Percentiles rank a stretch among this genome's conserved stretches.
Evolutionary conservation across 2,329 filamentous ascomycete species (phyloP).

Genomic region (Ophiocordyceps robertsii): DNA sequence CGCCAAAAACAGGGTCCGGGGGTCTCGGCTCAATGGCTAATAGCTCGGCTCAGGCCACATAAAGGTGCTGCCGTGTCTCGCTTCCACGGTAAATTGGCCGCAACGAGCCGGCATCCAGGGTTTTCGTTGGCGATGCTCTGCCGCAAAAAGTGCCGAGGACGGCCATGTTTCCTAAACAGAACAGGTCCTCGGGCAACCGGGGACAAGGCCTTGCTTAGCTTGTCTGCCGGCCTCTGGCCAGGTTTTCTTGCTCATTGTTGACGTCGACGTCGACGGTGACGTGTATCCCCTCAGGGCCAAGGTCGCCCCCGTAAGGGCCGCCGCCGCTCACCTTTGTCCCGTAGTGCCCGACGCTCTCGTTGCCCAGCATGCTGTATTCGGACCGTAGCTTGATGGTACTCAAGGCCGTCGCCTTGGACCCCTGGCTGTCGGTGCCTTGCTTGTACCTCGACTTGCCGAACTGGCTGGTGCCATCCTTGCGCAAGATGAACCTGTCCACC

Average conservation of each 20-base stretch:
- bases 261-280: constrained; percentile 23
- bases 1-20: too few relatives aligned
- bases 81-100: too few relatives aligned
- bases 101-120: too few relatives aligned
- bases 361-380: constrained; percentile 14
- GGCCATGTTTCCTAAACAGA: too few relatives aligned
- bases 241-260: constrained; percentile 37
- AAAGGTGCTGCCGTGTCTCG: too few relatives aligned
- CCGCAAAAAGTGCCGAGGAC: too few relatives aligned
- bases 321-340: constrained; percentile 8
- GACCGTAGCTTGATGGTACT: constrained; percentile 16
- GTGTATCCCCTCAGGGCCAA: constrained; percentile 17
- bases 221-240: neutral
- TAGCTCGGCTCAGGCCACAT: too few relatives aligned
- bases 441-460: constrained; percentile 11
- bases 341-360: constrained; percentile 11
- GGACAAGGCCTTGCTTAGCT: too few relatives aligned
- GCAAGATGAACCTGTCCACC: constrained; percentile 20
- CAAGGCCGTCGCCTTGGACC: constrained; percentile 13
- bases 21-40: too few relatives aligned
- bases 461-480: constrained; percentile 9
- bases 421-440: constrained; percentile 4
- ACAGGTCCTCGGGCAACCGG: too few relatives aligned
- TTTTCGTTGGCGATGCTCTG: too few relatives aligned
- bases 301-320: constrained; percentile 9